Conservation (phyloP, 2,329 filamentous ascomycete genomes). For the Lasiodiplodia citricola region DNA sequence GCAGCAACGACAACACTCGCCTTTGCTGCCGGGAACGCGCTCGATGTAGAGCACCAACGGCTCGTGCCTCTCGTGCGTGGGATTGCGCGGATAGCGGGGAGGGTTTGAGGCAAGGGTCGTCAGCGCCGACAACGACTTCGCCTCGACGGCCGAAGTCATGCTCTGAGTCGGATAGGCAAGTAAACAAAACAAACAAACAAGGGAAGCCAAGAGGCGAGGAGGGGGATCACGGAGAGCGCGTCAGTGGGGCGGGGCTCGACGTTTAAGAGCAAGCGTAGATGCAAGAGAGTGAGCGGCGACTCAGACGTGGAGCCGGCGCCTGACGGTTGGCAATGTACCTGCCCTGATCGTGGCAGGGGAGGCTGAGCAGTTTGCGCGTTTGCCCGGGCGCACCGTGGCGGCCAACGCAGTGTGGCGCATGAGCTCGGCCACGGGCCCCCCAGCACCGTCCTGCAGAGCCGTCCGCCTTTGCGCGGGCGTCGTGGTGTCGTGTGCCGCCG, state of each 20-base stretch:
- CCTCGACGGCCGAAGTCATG: conserved; percentile 64
- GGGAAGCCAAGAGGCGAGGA: background rate
- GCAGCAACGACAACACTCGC: conserved; percentile 40
- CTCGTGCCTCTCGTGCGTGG: conserved; percentile 69
- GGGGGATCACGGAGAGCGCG: background rate
- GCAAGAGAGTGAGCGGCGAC: background rate
- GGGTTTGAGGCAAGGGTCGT: conserved; percentile 84
- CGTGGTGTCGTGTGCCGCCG: conserved; percentile 13
- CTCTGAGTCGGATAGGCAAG: background rate
- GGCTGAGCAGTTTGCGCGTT: conserved; percentile 26
- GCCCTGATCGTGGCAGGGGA: conserved; percentile 24
- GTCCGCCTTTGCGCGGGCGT: background rate
- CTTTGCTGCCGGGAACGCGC: conserved; percentile 87
- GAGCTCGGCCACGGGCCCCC: conserved; percentile 10
- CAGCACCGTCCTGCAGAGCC: background rate
- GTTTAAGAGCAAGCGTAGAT: background rate
- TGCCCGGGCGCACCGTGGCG: conserved; percentile 10
- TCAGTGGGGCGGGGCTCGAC: background rate
- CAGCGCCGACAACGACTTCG: conserved; percentile 79
- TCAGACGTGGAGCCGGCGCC: conserved; percentile 13
- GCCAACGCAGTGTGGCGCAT: conserved; percentile 10
- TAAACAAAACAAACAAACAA: background rate
- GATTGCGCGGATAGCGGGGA: conserved; percentile 81
- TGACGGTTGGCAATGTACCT: conserved; percentile 9
- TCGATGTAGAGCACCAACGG: conserved; percentile 89